Conservation (phyloP, 345 rosid species). For the Lepidium africanum region DNA sequence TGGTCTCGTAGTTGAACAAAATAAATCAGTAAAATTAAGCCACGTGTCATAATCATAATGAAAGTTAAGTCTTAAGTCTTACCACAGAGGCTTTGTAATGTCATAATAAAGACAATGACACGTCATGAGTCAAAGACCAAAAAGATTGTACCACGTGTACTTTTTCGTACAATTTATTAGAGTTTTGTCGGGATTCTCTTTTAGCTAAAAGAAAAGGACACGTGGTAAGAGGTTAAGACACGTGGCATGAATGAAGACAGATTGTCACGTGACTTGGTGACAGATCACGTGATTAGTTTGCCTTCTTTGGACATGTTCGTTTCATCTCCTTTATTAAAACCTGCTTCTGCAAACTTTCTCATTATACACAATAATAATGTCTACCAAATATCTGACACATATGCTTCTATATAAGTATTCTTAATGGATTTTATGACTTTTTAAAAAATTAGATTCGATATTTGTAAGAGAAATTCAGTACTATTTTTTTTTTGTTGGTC, state of each 20-base stretch:
- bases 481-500: too few species aligned
- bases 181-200: neutral
- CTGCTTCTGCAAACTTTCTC: conserved; percentile 9
- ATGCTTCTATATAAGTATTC: neutral
- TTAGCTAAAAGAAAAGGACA: neutral
- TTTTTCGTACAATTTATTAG: conserved; percentile 15
- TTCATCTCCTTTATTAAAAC: conserved; percentile 7
- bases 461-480: too few species aligned
- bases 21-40: neutral
- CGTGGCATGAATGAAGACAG: neutral
- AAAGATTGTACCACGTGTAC: conserved; percentile 27
- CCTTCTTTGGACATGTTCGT: conserved; percentile 14
- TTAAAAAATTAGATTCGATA: too few species aligned
- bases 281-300: conserved; percentile 28
- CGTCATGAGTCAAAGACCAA: conserved; percentile 27
- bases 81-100: too few species aligned
- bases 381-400: conserved; percentile 13
- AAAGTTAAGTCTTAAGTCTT: too few species aligned
- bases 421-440: neutral
- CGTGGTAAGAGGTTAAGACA: neutral
- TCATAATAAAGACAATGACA: neutral
- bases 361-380: conserved; percentile 12
- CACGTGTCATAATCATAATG: neutral
- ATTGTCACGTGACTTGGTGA: conserved; percentile 14
- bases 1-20: neutral